Conservation (phyloP, 108 stramenopile species). For the Cyclotella distinguenda region DNA sequence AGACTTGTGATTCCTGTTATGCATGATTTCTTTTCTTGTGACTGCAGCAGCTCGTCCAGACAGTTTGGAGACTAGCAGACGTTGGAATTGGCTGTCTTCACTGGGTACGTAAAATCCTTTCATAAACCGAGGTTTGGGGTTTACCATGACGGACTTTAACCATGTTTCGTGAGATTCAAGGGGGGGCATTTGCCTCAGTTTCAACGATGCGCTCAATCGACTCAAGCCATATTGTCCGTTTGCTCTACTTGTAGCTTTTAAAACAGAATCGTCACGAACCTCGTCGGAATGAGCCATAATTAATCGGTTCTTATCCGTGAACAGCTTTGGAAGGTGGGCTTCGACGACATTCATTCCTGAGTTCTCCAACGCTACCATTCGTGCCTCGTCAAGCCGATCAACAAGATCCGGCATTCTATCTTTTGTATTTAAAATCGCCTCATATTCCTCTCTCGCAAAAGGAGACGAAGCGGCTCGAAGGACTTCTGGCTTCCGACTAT, state of each 20-base stretch:
- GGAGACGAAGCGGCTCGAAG: slow-evolving; percentile 27
- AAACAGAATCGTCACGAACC: background rate
- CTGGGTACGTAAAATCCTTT: slow-evolving; percentile 53
- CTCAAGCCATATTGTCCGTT: slow-evolving; percentile 1
- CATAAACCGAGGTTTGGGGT: slow-evolving; percentile 28
- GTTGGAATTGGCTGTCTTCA: slow-evolving; percentile 28
- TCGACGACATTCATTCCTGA: slow-evolving; percentile 48
- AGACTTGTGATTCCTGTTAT: slow-evolving; percentile 24
- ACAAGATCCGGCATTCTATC: slow-evolving; percentile 40
- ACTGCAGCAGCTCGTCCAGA: slow-evolving; percentile 48
- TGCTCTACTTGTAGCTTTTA: background rate
- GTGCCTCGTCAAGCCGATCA: slow-evolving; percentile 48
- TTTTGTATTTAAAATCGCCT: slow-evolving; percentile 25
- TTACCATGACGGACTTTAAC: background rate
- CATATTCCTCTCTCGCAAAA: slow-evolving; percentile 37
- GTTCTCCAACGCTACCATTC: slow-evolving; percentile 46
- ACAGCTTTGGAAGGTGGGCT: slow-evolving; percentile 42
- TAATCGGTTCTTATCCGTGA: slow-evolving; percentile 63
- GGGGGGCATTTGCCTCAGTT: slow-evolving; percentile 27
- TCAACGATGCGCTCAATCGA: background rate
- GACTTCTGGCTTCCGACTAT: slow-evolving; percentile 34
- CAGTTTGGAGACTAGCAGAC: slow-evolving; percentile 22
- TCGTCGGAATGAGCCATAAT: slow-evolving; percentile 43
- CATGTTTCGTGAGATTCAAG: background rate
- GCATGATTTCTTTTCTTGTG: slow-evolving; percentile 44